Evolutionary conservation across 2,329 filamentous ascomycete genomes (phyloP).

Genomic region (Aspergillus sp.): DNA sequence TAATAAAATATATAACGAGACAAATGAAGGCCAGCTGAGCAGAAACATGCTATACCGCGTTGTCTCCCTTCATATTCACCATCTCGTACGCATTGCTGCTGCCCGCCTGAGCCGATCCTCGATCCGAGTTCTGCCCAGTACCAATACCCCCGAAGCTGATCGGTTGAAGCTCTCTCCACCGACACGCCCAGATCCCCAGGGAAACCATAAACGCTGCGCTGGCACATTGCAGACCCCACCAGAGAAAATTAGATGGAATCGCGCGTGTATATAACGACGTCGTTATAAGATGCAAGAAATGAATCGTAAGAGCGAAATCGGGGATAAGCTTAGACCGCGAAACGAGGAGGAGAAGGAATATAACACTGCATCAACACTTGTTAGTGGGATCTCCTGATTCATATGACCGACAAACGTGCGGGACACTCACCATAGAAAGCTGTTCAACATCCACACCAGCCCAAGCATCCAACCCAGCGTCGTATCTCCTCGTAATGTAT

Average conservation of each 20-base stretch:
- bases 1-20: no score
- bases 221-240: conserved; percentile 73
- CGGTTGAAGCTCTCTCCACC: conserved; percentile 82
- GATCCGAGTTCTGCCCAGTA: conserved; percentile 16
- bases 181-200: conserved; percentile 86
- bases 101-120: conserved; percentile 7
- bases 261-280: conserved; percentile 75
- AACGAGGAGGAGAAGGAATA: conserved; percentile 80
- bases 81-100: conserved; percentile 34
- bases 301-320: conserved; percentile 89
- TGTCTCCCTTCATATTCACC: conserved; percentile 33
- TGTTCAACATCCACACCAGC: conserved; percentile 66
- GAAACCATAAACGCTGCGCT: conserved; percentile 65
- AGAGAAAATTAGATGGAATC: conserved; percentile 75
- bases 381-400: not conserved
- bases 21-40: not conserved
- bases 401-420: no score
- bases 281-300: conserved; percentile 76
- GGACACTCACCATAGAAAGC: conserved; percentile 58
- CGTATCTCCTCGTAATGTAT: conserved; percentile 63
- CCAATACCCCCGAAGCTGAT: conserved; percentile 74
- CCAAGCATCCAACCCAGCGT: conserved; percentile 69
- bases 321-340: conserved; percentile 89
- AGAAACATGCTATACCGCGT: conserved; percentile 26
- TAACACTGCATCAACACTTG: conserved; percentile 58